These are phyloP conservation scores for Geranomyces michiganensis DNA, from an alignment of 192 early-diverging fungal species.

Conservation along the genomic window DNA sequence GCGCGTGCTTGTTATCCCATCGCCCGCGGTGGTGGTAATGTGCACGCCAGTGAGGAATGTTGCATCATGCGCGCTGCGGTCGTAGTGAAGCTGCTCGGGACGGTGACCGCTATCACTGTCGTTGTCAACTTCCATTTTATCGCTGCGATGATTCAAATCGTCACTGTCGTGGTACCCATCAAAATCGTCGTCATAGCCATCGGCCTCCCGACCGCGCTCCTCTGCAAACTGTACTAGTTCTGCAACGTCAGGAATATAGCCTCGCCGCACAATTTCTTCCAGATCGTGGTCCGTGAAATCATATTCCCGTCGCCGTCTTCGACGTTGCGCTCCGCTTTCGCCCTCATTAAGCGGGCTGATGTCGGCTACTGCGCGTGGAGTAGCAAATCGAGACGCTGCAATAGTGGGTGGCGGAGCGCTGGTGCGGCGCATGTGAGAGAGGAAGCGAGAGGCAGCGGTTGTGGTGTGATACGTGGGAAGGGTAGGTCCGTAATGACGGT, in stretches of 20 bases:
- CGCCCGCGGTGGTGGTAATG: constrained; percentile 43
- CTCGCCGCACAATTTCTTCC: constrained; percentile 46
- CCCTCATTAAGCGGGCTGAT: not conserved
- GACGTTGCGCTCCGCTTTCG: not conserved
- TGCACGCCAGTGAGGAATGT: constrained; percentile 64
- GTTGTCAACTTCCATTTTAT: not conserved
- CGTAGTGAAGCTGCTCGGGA: constrained; percentile 38
- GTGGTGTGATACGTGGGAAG: constrained; percentile 14
- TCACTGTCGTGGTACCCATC: constrained; percentile 4
- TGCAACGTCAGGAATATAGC: constrained; percentile 46
- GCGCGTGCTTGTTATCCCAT: not conserved
- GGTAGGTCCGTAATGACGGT: not conserved
- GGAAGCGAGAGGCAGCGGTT: constrained; percentile 23
- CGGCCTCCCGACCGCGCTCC: constrained; percentile 2
- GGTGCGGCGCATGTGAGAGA: constrained; percentile 29
- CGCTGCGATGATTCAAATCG: not conserved
- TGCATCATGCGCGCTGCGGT: constrained; percentile 40
- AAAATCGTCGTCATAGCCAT: not conserved
- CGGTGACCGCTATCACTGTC: not conserved
- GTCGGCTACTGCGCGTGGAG: constrained; percentile 29
- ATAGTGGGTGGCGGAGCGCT: constrained; percentile 27
- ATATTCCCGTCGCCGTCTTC: constrained; percentile 41
- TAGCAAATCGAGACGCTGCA: constrained; percentile 2
- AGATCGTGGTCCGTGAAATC: constrained; percentile 56
- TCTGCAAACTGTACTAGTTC: constrained; percentile 42